Base-by-base conservation (phyloP, 2,329 filamentous ascomycete genomes). In the Pseudogymnoascus sp. region DNA sequence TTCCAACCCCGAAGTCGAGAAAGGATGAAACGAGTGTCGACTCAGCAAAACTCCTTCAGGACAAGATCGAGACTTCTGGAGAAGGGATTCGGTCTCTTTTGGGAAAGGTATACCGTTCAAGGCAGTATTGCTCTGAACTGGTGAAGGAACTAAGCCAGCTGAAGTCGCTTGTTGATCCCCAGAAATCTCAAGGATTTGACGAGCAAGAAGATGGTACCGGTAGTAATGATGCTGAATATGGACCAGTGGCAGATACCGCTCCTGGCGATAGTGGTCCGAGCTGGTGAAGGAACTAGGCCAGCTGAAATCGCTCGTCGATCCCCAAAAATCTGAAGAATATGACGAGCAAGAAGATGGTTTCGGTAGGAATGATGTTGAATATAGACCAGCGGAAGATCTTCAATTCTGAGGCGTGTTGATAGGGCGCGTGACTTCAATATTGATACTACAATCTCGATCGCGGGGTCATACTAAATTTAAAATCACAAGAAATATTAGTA, bases 401-500 rank as follows among this genome's bases (percentile, higher is more conserved):
- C 56, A 38, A 18, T 37, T 60, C 16, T 37, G 56, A 60, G 25
- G 53, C 11, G 16, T 16, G 16, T 42, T 42, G 38, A 16, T 23
- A 59, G 34, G 25, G 14, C 53, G 18, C n/a, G 18, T 18, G 14
- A n/a, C 21, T 14, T 6, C 12, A 3, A 23, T 9, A 21, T 23
- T 23, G 34, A 36, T 25, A 28, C 59, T n/a, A 11, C 21, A 16
- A 23, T 14, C 21, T 38, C 34, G 16, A 60, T 42, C 6, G 38
- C 34, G 36, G 38, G 18, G 34, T 38, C 3, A 23, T 34, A 56
- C 49, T 56, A 21, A 56, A 36, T 56, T 34, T 9, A 21, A 56
- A 56, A 34, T 56, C 28, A 21, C 28, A 18, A 34, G 0, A 60
- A 60, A 60, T 28, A 71, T 73, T 73, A 73, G 71, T 64, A 73